Base-by-base conservation (phyloP, 1,139 yeast species). In the Taphrina sp. region DNA sequence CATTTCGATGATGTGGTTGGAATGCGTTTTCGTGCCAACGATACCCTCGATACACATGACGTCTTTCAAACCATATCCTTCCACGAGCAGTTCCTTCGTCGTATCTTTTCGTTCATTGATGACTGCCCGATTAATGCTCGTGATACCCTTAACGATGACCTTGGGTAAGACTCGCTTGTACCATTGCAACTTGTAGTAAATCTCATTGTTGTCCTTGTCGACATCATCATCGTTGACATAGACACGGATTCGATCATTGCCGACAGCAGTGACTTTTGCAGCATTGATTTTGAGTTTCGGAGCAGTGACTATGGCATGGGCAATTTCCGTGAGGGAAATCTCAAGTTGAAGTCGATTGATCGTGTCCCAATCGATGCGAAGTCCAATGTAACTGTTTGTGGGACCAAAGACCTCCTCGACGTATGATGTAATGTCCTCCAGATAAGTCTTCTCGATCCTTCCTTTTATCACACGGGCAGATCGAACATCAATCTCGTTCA, bases 381-480 rank as follows among this genome's bases (percentile, higher is more conserved):
- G 83, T 58, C 89, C 84, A 56, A 94, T 74, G 67, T 76, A 89
- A 0, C 96, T 88, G 71, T 81, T 76, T 63, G 80, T 79, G 63
- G 87, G 86, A 63, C 81, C 83, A 70, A 90, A 94, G 16, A 92
- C 96, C 72, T 94, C 99, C 68, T 92, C 96, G 63, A 94, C 85
- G 69, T 81, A 90, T 66, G 72, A 86, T 2, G 95, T 89, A 61
- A 94, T 84, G 67, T 94, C 98, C 62, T 83, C 81, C 60, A 94
- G 73, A 58, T 84, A 72, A 0, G 98, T 94, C 74, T 92, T 94
- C 69, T 94, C 99, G 57, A 94, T 81, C 69, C 99, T 80, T 52
- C 99, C 98, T 72, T 94, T 94, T 38, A 94, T 98, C 63, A 94
- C 96, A 70, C 99, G 82, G 0, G 98, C 98, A 26, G 97, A 96